Evolutionary conservation across 805 yeast genomes (phyloP).

Genomic region (Candida railenensis): DNA sequence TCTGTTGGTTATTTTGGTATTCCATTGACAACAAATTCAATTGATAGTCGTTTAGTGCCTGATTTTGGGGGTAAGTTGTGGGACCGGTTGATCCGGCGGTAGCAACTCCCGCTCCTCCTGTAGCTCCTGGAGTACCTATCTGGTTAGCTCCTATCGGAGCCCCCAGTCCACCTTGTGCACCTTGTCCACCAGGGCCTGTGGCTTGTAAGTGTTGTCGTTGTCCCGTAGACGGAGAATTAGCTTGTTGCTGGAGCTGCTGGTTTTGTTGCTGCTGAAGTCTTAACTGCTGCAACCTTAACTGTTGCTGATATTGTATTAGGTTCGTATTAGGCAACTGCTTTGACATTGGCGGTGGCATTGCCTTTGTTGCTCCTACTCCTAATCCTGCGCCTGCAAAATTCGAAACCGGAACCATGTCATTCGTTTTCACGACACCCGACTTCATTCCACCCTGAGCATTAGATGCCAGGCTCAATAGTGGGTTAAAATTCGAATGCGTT

Average conservation of each 20-base stretch:
- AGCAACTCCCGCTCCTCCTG: not conserved
- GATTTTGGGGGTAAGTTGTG: not conserved
- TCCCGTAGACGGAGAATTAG: constrained; percentile 5
- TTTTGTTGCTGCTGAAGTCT: constrained; percentile 22
- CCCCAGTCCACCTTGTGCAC: no score
- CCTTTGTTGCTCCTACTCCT: not conserved
- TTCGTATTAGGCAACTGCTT: constrained; percentile 7
- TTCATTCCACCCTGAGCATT: not conserved
- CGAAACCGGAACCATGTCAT: constrained; percentile 1
- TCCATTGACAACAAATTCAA: not conserved
- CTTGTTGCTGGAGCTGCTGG: constrained; percentile 13
- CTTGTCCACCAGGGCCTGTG: constrained; percentile 4
- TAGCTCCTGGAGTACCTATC: no score
- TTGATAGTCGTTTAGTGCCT: not conserved
- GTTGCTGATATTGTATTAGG: constrained; percentile 20
- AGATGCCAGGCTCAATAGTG: not conserved
- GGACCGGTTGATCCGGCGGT: not conserved
- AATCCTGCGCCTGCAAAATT: not conserved
- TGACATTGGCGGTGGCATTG: constrained; percentile 8
- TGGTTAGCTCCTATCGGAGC: no score
- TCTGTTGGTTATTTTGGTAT: constrained; percentile 3
- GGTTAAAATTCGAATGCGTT: constrained; percentile 1
- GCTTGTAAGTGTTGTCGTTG: constrained; percentile 5
- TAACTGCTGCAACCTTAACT: constrained; percentile 23
- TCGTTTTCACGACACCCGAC: not conserved